Base-by-base conservation (phyloP, 257 asterid genomes). In the Solanum etuberosum region DNA sequence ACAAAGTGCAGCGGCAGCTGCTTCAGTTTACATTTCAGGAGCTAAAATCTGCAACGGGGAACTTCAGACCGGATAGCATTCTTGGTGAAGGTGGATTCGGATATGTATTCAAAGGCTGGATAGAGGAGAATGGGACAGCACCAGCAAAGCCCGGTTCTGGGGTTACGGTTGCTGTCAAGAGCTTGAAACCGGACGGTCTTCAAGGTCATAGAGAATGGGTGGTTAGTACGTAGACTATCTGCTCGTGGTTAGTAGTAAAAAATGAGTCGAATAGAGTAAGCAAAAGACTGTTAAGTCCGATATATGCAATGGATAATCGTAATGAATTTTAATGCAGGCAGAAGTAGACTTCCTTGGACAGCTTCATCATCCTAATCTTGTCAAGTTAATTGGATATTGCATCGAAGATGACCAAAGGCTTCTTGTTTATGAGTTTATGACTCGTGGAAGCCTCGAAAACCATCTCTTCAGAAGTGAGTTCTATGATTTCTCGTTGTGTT, bases 201-300 rank as follows among this genome's bases (percentile, higher is more conserved):
- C 99, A 97, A 92, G 99, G 99, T 91, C 99, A 97, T 91, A 92
- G 98, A 90, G 99, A 97, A 94, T 97, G 99, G 99, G 94, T 97
- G 98, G 99, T 97, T 85, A 93, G 98, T 78, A 78, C 84, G 84
- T 94, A 87, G 87, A 86, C 89, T 91, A 42, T 88, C 67, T 87
- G 83, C 46, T 27, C 65, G 67, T 86, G 87, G 85, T 86, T 87
- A 87, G 89, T 90, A 68, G 87, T 85, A 38, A 9, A 67, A 80
- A 68, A 84, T 78, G 88, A 65, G 86, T 86, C 70, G 72, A 85
- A 86, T 74, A 34, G 85, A 85, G 86, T 82, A 83, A 43, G 86
- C 88, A 84, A 23, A 51, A 83, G 27, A 77, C 63, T 25, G 72
- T 14, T 37, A 21, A 87, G 13, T 81, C 37, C 1, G 85, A 54